These are phyloP conservation scores for Trametes hirsuta DNA, from an alignment of 1,284 basidiomycete species.

Conservation along the genomic window DNA sequence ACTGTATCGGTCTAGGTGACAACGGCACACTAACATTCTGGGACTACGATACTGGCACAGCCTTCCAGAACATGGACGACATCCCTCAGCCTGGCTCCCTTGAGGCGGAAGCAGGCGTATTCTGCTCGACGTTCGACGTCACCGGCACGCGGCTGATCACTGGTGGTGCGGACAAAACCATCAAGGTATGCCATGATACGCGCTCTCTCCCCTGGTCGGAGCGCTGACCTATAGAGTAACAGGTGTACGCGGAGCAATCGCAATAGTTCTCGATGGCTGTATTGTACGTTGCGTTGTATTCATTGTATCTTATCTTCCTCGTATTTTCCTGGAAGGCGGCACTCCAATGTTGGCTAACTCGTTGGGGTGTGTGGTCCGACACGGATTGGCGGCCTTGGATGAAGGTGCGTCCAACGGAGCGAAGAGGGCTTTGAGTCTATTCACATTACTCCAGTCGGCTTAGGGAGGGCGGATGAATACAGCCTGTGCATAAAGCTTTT, in stretches of 20 bases:
- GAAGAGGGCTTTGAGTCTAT: too few species aligned
- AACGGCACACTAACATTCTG: conserved; percentile 90
- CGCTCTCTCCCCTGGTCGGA: neutral
- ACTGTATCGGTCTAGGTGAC: conserved; percentile 44
- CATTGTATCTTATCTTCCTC: conserved; percentile 6
- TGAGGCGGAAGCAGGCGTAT: conserved; percentile 94
- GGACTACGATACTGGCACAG: conserved; percentile 94
- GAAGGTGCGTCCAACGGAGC: too few species aligned
- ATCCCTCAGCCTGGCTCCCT: conserved; percentile 96
- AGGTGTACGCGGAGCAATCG: conserved; percentile 14
- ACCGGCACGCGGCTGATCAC: conserved; percentile 96
- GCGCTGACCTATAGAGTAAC: neutral
- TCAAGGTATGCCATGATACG: conserved; percentile 65
- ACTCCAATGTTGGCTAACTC: too few species aligned
- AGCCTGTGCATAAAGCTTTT: too few species aligned
- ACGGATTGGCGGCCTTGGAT: too few species aligned
- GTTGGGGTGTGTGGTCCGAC: too few species aligned
- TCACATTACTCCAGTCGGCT: too few species aligned
- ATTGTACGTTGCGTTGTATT: conserved; percentile 14
- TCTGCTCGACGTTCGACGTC: conserved; percentile 95
- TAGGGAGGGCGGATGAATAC: too few species aligned
- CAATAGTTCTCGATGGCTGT: conserved; percentile 6
- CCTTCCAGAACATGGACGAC: conserved; percentile 95
- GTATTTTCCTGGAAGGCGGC: neutral
- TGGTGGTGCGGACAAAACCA: conserved; percentile 98